These are phyloP conservation scores for Aulographum hederae DNA, from an alignment of 2,329 filamentous ascomycete genomes.

Conservation along the genomic window DNA sequence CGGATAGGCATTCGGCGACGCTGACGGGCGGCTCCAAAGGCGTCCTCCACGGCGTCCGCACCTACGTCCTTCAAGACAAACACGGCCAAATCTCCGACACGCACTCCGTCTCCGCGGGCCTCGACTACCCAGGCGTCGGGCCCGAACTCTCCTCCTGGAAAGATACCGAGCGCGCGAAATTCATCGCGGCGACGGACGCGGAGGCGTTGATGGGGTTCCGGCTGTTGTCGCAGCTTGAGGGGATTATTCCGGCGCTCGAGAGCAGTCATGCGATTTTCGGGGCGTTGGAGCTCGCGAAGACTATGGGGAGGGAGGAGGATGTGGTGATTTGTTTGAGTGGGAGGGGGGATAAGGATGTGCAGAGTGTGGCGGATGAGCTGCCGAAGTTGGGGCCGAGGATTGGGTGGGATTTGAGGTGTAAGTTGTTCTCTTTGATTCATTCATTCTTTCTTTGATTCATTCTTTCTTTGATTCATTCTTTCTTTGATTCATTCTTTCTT, in stretches of 20 bases:
- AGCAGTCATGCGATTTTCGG: conserved; percentile 85
- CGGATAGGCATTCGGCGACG: conserved; percentile 69
- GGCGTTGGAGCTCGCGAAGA: conserved; percentile 78
- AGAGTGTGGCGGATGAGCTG: conserved; percentile 90
- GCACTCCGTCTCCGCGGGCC: conserved; percentile 87
- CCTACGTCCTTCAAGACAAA: conserved; percentile 83
- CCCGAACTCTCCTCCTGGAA: conserved; percentile 90
- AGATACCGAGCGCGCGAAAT: conserved; percentile 69
- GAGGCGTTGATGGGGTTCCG: conserved; percentile 80
- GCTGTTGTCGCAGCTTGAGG: conserved; percentile 70
- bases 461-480: too few species aligned
- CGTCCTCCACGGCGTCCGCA: conserved; percentile 87
- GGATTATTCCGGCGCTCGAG: conserved; percentile 92
- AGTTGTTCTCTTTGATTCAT: too few species aligned
- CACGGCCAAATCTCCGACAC: conserved; percentile 90
- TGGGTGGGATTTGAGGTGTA: conserved; percentile 46
- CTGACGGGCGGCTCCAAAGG: conserved; percentile 74
- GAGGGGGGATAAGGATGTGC: conserved; percentile 93
- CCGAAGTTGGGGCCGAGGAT: conserved; percentile 79
- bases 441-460: too few species aligned
- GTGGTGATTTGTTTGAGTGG: conserved; percentile 88
- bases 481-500: too few species aligned
- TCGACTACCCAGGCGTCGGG: conserved; percentile 94
- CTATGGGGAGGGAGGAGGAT: conserved; percentile 73
- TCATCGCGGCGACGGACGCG: conserved; percentile 79